Conservation (phyloP, 2,329 filamentous ascomycete species). For the Uncinocarpus reesii region DNA sequence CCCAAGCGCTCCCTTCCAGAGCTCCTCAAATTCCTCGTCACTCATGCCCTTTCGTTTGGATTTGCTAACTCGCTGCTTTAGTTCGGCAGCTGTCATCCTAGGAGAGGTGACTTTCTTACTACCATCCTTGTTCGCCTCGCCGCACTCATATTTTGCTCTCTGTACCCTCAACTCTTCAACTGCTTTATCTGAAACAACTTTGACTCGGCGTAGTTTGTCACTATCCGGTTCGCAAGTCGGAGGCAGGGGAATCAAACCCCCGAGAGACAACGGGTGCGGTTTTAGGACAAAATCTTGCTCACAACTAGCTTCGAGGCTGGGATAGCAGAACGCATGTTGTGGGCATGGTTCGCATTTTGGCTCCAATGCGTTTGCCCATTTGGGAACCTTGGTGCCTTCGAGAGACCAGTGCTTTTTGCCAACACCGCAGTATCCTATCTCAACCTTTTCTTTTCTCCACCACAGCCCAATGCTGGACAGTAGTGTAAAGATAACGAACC, state of each 20-base stretch:
- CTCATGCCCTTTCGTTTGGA: conserved; percentile 75
- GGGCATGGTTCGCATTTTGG: conserved; percentile 87
- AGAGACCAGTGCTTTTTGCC: conserved; percentile 54
- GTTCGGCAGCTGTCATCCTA: conserved; percentile 56
- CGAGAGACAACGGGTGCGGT: conserved; percentile 70
- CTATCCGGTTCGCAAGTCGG: conserved; percentile 93
- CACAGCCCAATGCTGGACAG: conserved; percentile 64
- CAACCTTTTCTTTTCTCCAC: conserved; percentile 92
- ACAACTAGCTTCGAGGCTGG: conserved; percentile 65
- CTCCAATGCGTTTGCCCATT: conserved; percentile 58
- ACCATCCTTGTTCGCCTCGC: conserved; percentile 54
- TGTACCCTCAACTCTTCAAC: conserved; percentile 77
- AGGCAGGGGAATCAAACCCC: conserved; percentile 70
- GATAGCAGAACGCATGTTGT: conserved; percentile 77
- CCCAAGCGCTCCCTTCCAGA: conserved; percentile 47
- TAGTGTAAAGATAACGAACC: conserved; percentile 60
- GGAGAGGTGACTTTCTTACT: conserved; percentile 52
- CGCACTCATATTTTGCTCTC: conserved; percentile 83
- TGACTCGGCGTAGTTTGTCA: conserved; percentile 77
- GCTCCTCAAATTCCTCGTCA: conserved; percentile 80
- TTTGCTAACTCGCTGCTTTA: conserved; percentile 65
- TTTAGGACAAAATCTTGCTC: conserved; percentile 79
- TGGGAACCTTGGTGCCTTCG: conserved; percentile 57
- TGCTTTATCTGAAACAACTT: conserved; percentile 76
- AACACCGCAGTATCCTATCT: conserved; percentile 86